A percentile compares a stretch with the other conserved stretches of the same genome.
phyloP scores from a whole-genome alignment of 106 monocot genomes.

The Hemerocallis citrina region DNA sequence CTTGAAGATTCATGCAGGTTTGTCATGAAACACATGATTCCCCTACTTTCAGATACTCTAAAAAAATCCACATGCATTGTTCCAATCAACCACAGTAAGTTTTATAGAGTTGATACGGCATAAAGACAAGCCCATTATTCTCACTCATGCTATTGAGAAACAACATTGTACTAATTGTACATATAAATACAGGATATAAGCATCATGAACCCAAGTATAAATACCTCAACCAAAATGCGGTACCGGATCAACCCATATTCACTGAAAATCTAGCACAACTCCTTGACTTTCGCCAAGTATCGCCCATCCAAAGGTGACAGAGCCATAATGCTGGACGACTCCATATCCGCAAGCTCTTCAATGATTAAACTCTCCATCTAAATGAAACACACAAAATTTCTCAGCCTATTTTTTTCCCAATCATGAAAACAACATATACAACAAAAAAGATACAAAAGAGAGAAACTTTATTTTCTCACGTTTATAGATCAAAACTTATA shows the following conservation, averaged over 20 bases:
- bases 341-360: slow-evolving; percentile 13
- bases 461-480: background rate
- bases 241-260: slow-evolving; percentile 73
- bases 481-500: background rate
- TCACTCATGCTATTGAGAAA: too few relatives aligned
- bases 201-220: background rate
- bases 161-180: too few relatives aligned
- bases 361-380: slow-evolving; percentile 7
- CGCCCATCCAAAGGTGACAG: slow-evolving; percentile 90
- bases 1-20: too few relatives aligned
- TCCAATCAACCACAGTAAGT: too few relatives aligned
- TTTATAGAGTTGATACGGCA: too few relatives aligned
- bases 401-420: background rate
- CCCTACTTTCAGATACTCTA: too few relatives aligned
- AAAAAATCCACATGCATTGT: too few relatives aligned
- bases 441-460: background rate
- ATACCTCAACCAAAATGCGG: slow-evolving; percentile 77
- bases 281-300: slow-evolving; percentile 45
- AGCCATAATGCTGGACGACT: slow-evolving; percentile 42
- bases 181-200: too few relatives aligned
- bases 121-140: too few relatives aligned
- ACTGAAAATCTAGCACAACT: slow-evolving; percentile 45
- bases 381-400: background rate
- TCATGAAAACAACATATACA: background rate
- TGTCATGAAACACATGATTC: too few relatives aligned